Base-by-base conservation (phyloP, 441 rosid genomes). In the Flueggea neowawraea region DNA sequence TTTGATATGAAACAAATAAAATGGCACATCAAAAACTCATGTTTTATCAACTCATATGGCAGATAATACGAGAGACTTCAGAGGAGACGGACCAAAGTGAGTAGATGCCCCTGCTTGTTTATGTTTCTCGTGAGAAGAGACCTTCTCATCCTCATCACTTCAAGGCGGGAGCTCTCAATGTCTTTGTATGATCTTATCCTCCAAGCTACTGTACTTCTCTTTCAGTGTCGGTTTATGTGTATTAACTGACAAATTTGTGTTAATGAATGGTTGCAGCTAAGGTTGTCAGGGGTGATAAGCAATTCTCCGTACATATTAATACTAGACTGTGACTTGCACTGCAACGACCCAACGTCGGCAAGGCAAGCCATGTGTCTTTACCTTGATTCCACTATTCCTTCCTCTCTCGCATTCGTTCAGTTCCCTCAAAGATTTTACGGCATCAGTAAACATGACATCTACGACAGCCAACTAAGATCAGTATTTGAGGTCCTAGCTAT, bases 161-260 rank as follows among this genome's bases (percentile, higher is more conserved):
- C 69, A 84, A 78, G 65, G 87, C 82, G 11, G 81, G 89, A 70
- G 86, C 80, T 4, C 74, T 81, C 15, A 80, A 83, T 17, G 82
- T 66, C 10, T 83, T 83, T 15, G 79, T 82, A 77, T 5, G 55
- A 0, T 44, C 14, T 10, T 17, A 45, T 4, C 0, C 14, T 44
- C n/a, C 32, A 14, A 47, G 45, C 12, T 43, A 6, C 45, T 1
- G 0, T 6, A 6, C 45, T 43, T 43, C 1, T 43, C 3, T 43
- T 43, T 22, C 28, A 0, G 45, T 43, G 45, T 22, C 28, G 28
- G 28, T 22, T 22, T 22, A n/a, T n/a, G 28, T 22, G 45, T 6
- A 43, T 6, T 11, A 43, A 43, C 45, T 43, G 12, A 6, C 1
- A 6, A 43, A 1, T 1, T 43, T 43, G 1, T 43, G 7, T 9